These are phyloP conservation scores for Globisporangium polare DNA, from an alignment of 352 stramenopile species.

Conservation along the genomic window DNA sequence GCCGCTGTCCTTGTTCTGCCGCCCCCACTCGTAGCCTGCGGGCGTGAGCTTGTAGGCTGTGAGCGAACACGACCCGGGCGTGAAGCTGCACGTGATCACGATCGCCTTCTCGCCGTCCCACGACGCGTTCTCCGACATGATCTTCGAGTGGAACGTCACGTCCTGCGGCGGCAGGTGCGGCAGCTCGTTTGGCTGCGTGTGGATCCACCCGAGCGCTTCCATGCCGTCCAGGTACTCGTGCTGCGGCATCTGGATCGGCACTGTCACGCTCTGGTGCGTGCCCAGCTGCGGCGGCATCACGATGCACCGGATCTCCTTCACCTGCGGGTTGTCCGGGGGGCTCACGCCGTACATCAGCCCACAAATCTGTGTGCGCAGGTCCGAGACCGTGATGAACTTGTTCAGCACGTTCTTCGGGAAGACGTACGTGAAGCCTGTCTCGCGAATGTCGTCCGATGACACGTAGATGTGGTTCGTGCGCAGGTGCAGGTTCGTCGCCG, in stretches of 20 bases:
- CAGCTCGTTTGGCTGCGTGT: conserved; percentile 99
- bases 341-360: conserved; percentile 99
- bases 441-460: conserved; percentile 96
- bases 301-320: conserved; percentile 99
- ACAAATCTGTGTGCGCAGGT: conserved; percentile 97
- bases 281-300: conserved; percentile 99
- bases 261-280: conserved; percentile 96
- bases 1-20: conserved; percentile 96
- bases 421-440: conserved; percentile 99
- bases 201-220: conserved; percentile 98
- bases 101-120: conserved; percentile 98
- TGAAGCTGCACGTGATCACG: conserved; percentile 98
- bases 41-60: conserved; percentile 98
- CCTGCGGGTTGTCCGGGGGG: conserved; percentile 96
- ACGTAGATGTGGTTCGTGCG: conserved; percentile 99
- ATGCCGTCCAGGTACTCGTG: conserved; percentile 97
- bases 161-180: conserved; percentile 95
- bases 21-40: conserved; percentile 96
- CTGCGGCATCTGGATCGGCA: conserved; percentile 95
- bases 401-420: conserved; percentile 99
- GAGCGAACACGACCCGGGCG: conserved; percentile 98
- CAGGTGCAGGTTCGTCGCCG: conserved; percentile 97
- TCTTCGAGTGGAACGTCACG: conserved; percentile 95
- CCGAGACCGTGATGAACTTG: conserved; percentile 98
- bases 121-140: conserved; percentile 95